Base-by-base conservation (phyloP, 2,329 filamentous ascomycete genomes). In the Rhexocercosporidium sp. region DNA sequence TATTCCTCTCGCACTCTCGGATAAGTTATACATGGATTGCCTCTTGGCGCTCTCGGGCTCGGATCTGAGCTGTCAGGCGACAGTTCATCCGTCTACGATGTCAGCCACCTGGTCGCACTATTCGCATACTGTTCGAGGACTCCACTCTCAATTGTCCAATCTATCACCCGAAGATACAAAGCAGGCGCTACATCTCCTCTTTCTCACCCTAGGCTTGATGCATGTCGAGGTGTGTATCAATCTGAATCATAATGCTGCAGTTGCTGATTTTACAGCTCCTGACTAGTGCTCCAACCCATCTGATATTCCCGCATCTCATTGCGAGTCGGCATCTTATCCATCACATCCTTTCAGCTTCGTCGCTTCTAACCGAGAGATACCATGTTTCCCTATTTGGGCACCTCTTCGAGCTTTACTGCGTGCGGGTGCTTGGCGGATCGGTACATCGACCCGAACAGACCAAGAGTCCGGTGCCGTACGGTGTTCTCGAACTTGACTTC, bases 11-110 rank as follows among this genome's bases (percentile, higher is more conserved):
- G 64, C 64, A 14, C 54, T 66, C 39, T 66, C 64, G 7, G 25
- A 62, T 20, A 20, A 66, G 4, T n/a, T 66, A 14, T 44, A 62
- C 37, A 66, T 66, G 64, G 59, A 62, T n/a, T 66, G 64, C 22
- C 14, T 66, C 1, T 46, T 66, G 18, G 64, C 64, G 14, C 47
- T 62, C n/a, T 56, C 64, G 25, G 64, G 64, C 20, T 49, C 59
- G n/a, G 59, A 66, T 49, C n/a, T 57, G 14, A 47, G 27, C 27
- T 25, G 12, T 16, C 37, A 47, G 2, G 64, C 61, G 14, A 20
- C 47, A 12, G 29, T 46, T 20, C 44, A 57, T 39, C 27, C 59
- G 18, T 41, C 49, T 12, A 59, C 59, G 4, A 62, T 56, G 44
- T 62, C 59, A 29, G 34, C 51, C 2, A 39, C 49, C n/a, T 66